A percentile compares a stretch with the other conserved stretches of the same genome.
phyloP scores from a whole-genome alignment of 495 filamentous ascomycete species.

The Penicillium diatomitis region DNA sequence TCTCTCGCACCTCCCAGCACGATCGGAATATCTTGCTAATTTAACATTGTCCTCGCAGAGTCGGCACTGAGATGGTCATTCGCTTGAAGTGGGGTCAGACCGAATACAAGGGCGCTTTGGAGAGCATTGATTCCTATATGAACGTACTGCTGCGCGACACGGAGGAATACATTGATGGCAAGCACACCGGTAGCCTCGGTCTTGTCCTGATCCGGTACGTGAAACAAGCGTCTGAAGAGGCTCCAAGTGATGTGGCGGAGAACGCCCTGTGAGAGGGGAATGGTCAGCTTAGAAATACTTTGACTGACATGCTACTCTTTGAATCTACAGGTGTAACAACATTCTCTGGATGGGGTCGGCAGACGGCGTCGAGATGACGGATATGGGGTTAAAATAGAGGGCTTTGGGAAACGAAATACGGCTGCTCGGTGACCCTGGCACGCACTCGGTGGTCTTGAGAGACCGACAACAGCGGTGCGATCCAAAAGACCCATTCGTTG shows the following conservation, averaged over 20 bases:
- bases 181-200: conserved; percentile 73
- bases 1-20: no score
- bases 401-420: no score
- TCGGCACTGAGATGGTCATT: conserved; percentile 83
- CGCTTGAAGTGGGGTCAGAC: conserved; percentile 96
- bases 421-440: neutral
- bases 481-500: no score
- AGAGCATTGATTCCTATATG: conserved; percentile 97
- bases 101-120: conserved; percentile 87
- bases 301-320: neutral
- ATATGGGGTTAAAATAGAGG: conserved; percentile 36
- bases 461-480: neutral
- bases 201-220: conserved; percentile 84
- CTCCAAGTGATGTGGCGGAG: no score
- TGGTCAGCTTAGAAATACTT: no score
- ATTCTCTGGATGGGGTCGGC: conserved; percentile 77
- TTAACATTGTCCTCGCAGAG: conserved; percentile 33
- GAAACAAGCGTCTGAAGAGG: no score
- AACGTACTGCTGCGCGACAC: conserved; percentile 86
- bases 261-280: no score
- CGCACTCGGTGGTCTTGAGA: neutral
- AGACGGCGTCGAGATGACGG: conserved; percentile 52
- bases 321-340: conserved; percentile 68
- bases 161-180: conserved; percentile 85
- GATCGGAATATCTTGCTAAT: no score